Evolutionary conservation across 2,329 filamentous ascomycete species (phyloP).

Genomic region (Ophiocordyceps sinensis): DNA sequence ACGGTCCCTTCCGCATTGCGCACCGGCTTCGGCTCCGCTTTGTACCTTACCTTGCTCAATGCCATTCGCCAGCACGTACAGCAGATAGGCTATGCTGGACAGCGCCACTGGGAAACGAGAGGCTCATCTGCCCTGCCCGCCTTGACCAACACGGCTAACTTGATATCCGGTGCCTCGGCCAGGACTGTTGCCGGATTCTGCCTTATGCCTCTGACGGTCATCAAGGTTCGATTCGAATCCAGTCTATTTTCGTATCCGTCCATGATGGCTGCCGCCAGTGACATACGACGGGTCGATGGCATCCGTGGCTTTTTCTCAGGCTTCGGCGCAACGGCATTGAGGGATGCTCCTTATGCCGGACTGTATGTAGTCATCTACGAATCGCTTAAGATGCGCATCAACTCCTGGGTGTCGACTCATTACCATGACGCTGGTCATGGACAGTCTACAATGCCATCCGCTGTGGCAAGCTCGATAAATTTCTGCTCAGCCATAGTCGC

Average conservation of each 20-base stretch:
- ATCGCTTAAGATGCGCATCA: constrained; percentile 53
- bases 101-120: constrained; percentile 8
- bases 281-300: constrained; percentile 63
- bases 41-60: constrained; percentile 89
- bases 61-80: constrained; percentile 55
- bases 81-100: constrained; percentile 10
- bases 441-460: constrained; percentile 12
- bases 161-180: constrained; percentile 71
- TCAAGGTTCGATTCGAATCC: constrained; percentile 93
- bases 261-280: constrained; percentile 53
- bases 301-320: constrained; percentile 79
- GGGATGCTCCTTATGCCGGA: constrained; percentile 93
- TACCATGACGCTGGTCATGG: constrained; percentile 1
- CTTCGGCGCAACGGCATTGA: constrained; percentile 81
- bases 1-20: constrained; percentile 85
- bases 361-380: constrained; percentile 94
- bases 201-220: constrained; percentile 89
- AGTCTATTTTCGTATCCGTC: constrained; percentile 74
- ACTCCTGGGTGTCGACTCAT: constrained; percentile 7
- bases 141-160: constrained; percentile 70
- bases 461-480: constrained; percentile 52
- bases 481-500: constrained; percentile 72
- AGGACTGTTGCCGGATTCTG: constrained; percentile 77
- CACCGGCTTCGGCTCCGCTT: constrained; percentile 80
- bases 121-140: constrained; percentile 63